Percentiles rank a stretch among this genome's conserved stretches.
Conservation (phyloP, 306 rosid genomes). For the Vigna hirtella region DNA sequence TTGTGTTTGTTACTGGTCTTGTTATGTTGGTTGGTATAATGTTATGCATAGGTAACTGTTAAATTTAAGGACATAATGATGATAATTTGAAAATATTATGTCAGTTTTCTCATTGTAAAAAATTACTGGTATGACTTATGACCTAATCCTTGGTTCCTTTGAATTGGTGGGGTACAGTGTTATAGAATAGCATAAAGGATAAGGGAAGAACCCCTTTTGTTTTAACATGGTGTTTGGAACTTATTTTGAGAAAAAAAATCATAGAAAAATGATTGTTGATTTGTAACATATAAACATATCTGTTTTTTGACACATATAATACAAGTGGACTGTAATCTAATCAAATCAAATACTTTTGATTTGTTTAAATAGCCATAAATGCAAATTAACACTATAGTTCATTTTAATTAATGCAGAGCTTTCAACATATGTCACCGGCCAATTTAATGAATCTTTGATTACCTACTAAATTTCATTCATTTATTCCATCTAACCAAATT, state of each 20-base stretch:
- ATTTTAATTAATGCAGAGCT: slow-evolving; percentile 29
- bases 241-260: background rate
- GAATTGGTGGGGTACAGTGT: slow-evolving; percentile 36
- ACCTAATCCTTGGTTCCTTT: slow-evolving; percentile 36
- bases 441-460: slow-evolving; percentile 49
- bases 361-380: slow-evolving; percentile 43
- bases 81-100: slow-evolving; percentile 16
- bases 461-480: slow-evolving; percentile 39
- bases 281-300: too few relatives aligned
- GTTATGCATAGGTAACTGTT: slow-evolving; percentile 30
- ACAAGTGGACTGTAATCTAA: too few relatives aligned
- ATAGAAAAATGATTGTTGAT: background rate
- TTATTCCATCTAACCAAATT: slow-evolving; percentile 46
- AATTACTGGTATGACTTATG: slow-evolving; percentile 4
- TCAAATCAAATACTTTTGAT: slow-evolving; percentile 17
- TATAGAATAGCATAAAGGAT: background rate
- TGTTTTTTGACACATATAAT: background rate
- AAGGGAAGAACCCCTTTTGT: slow-evolving; percentile 25
- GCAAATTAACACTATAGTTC: slow-evolving; percentile 33
- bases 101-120: background rate
- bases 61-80: slow-evolving; percentile 3
- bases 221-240: background rate
- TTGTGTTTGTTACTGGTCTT: slow-evolving; percentile 13
- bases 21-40: background rate
- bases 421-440: slow-evolving; percentile 45